These are phyloP conservation scores for Sporothrix schenckii DNA, from an alignment of 2,329 filamentous ascomycete genomes.

Conservation along the genomic window DNA sequence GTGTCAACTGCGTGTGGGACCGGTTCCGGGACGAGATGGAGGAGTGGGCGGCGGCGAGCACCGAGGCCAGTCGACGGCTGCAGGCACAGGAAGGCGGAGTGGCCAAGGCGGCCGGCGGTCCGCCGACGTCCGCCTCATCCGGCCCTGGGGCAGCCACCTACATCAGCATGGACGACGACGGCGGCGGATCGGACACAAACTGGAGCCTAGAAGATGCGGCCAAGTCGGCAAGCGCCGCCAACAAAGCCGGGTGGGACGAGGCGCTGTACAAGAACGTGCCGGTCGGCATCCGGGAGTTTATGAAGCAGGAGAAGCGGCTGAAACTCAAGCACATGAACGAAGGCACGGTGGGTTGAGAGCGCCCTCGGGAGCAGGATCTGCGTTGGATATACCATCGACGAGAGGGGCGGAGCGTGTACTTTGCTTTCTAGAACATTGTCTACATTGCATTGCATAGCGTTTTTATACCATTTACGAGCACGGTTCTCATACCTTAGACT, in stretches of 20 bases:
- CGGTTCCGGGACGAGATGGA: constrained; percentile 88
- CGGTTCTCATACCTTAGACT: background rate
- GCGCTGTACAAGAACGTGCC: constrained; percentile 80
- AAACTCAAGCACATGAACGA: constrained; percentile 71
- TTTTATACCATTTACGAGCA: background rate
- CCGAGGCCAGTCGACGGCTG: constrained; percentile 63
- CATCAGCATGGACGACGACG: constrained; percentile 76
- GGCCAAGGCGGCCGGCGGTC: constrained; percentile 9
- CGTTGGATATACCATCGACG: background rate
- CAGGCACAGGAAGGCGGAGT: constrained; percentile 44
- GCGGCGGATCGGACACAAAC: constrained; percentile 71
- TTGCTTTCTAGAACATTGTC: background rate
- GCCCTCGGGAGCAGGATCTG: background rate
- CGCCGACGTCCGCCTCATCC: background rate
- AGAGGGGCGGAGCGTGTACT: background rate
- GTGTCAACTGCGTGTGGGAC: constrained; percentile 97
- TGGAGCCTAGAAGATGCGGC: constrained; percentile 52
- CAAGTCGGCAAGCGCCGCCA: constrained; percentile 33
- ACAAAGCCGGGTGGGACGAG: constrained; percentile 56
- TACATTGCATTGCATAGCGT: background rate
- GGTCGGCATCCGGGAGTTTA: constrained; percentile 93
- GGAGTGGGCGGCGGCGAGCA: constrained; percentile 72
- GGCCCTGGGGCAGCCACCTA: constrained; percentile 40
- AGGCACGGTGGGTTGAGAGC: constrained; percentile 50
- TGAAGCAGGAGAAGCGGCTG: constrained; percentile 92